Evolutionary conservation across 148 eudicot species (phyloP).

Genomic region (Dysphania ambrosioides): DNA sequence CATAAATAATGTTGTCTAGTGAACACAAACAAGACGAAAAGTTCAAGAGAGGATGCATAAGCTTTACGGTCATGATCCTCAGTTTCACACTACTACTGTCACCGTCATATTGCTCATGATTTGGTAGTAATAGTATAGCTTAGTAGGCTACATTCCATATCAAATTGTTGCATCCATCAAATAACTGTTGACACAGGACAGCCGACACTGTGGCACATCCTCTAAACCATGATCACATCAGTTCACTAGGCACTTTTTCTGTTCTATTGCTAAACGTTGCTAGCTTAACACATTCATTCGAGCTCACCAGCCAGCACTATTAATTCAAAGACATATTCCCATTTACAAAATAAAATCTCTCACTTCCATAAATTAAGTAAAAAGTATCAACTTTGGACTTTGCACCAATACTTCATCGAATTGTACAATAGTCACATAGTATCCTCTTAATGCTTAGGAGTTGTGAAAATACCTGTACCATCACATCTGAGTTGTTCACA

Average conservation of each 20-base stretch:
- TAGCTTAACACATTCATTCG: neutral
- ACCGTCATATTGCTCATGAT: neutral
- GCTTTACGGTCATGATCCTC: neutral
- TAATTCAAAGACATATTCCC: neutral
- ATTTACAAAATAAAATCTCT: neutral
- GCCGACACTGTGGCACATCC: neutral
- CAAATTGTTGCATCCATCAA: neutral
- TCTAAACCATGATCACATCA: neutral
- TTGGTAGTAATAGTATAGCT: neutral
- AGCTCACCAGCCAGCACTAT: neutral
- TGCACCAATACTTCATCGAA: neutral
- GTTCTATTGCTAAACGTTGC: neutral
- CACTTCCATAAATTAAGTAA: neutral
- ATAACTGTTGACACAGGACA: too few relatives aligned
- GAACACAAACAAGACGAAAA: neutral
- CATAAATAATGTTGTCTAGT: neutral
- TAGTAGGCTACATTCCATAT: neutral
- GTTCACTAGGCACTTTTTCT: neutral
- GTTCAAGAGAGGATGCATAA: neutral
- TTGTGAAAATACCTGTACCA: constrained; percentile 59
- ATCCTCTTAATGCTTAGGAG: neutral
- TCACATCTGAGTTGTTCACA: constrained; percentile 87
- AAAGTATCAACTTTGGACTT: neutral
- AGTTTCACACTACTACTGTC: neutral
- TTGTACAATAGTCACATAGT: neutral